These are phyloP conservation scores for Anthostomella pinea DNA, from an alignment of 2,329 filamentous ascomycete genomes.

Conservation along the genomic window DNA sequence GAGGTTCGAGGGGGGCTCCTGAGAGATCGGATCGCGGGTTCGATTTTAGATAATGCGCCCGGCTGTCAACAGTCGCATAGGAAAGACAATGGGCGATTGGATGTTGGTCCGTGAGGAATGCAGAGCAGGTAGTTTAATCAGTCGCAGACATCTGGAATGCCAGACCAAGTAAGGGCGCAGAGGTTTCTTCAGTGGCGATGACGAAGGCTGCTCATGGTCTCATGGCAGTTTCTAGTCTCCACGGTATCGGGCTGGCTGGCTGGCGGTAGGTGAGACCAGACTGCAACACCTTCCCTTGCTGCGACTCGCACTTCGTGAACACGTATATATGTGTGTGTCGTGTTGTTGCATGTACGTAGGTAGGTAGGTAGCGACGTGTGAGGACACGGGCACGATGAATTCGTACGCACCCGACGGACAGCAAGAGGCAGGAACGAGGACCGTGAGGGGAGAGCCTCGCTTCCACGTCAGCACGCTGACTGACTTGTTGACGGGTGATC, in stretches of 20 bases:
- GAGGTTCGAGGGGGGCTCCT: conserved; percentile 4
- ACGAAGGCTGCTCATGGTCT: conserved; percentile 17
- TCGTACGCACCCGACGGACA: too few species aligned
- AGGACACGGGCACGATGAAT: too few species aligned
- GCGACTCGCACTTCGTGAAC: neutral
- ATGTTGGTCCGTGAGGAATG: conserved; percentile 25
- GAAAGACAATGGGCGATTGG: conserved; percentile 10
- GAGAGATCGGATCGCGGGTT: conserved; percentile 6
- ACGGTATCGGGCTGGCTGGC: neutral
- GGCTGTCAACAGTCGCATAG: conserved; percentile 20
- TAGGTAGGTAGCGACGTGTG: too few species aligned
- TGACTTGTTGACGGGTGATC: too few species aligned
- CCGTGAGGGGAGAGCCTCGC: too few species aligned
- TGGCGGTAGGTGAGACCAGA: conserved; percentile 11
- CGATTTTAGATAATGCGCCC: conserved; percentile 18
- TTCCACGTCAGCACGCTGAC: too few species aligned
- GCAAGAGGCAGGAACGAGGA: neutral
- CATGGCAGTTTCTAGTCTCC: too few species aligned
- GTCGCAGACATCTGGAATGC: conserved; percentile 28
- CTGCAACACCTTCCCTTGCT: neutral
- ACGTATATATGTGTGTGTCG: neutral
- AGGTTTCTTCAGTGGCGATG: conserved; percentile 25
- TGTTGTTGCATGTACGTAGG: neutral
- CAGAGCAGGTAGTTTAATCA: conserved; percentile 22
- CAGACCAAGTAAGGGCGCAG: conserved; percentile 27